Evolutionary conservation across 1,139 yeast species (phyloP).

Genomic region (Hyphopichia wangnamkhiaoensis): DNA sequence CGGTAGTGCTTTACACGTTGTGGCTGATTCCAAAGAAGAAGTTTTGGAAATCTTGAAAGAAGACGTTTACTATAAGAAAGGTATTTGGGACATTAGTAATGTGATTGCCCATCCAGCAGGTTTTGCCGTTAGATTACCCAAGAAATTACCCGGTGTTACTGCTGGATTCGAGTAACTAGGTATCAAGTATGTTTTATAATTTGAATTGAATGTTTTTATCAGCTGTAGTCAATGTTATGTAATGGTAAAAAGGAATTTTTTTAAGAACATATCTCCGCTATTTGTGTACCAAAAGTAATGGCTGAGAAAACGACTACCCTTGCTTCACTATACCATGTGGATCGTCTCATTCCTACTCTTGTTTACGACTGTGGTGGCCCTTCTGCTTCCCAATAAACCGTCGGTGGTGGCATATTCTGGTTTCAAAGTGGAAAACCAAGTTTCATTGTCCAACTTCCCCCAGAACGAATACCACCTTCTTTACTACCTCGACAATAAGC

Average conservation of each 20-base stretch:
- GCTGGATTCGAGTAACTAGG: slow-evolving; percentile 8
- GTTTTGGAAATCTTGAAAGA: slow-evolving; percentile 53
- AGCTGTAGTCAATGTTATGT: too few species aligned
- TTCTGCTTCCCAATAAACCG: slow-evolving; percentile 2
- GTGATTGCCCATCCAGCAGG: slow-evolving; percentile 49
- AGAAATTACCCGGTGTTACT: slow-evolving; percentile 25
- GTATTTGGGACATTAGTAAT: slow-evolving; percentile 66
- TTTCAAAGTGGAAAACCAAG: slow-evolving; percentile 31
- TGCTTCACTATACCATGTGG: too few species aligned
- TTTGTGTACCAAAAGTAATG: too few species aligned
- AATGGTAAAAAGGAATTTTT: too few species aligned
- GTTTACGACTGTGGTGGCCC: neutral
- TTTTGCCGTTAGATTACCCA: slow-evolving; percentile 19
- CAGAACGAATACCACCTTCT: slow-evolving; percentile 22
- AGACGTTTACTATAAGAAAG: slow-evolving; percentile 57
- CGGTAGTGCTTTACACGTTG: slow-evolving; percentile 66
- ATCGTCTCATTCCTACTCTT: neutral
- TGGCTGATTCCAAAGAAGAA: slow-evolving; percentile 64
- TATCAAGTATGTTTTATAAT: too few species aligned
- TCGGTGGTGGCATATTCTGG: slow-evolving; percentile 30
- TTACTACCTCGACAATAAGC: slow-evolving; percentile 33
- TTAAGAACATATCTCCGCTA: too few species aligned
- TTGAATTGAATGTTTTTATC: too few species aligned
- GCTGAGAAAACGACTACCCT: too few species aligned
- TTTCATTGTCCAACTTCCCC: slow-evolving; percentile 13